phyloP scores from a whole-genome alignment of 768 basidiomycete species.

The Boletus coccyginus region DNA sequence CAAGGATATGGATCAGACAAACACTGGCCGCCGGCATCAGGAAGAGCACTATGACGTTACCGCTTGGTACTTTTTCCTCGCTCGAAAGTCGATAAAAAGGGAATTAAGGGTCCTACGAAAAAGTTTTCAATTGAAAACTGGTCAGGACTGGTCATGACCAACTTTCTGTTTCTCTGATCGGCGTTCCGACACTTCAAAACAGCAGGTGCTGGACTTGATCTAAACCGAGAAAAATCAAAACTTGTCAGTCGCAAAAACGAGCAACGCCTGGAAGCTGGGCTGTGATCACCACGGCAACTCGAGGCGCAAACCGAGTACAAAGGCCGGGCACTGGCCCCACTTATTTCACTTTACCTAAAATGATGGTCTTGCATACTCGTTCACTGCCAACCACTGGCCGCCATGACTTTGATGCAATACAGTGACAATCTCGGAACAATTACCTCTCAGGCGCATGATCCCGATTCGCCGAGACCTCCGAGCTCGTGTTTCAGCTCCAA shows the following conservation, averaged over 20 bases:
- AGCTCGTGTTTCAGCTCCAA: background rate
- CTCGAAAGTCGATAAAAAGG: too few relatives aligned
- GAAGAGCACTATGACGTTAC: too few relatives aligned
- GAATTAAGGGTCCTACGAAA: too few relatives aligned
- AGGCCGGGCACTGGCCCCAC: background rate
- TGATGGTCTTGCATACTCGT: background rate
- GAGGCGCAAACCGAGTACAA: slow-evolving; percentile 1
- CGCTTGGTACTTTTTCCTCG: too few relatives aligned
- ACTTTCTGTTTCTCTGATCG: too few relatives aligned
- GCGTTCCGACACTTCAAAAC: background rate
- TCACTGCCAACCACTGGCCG: slow-evolving; percentile 1
- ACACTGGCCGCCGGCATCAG: too few relatives aligned
- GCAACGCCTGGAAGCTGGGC: background rate
- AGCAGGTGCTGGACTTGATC: background rate
- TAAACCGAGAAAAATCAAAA: background rate
- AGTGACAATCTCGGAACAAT: background rate
- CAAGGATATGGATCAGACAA: background rate
- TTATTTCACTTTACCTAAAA: background rate
- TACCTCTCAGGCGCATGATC: background rate
- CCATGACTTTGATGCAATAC: background rate
- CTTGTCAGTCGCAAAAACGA: background rate
- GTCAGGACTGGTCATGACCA: too few relatives aligned
- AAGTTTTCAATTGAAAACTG: too few relatives aligned
- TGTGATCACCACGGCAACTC: background rate
- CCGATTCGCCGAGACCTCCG: background rate